Evolutionary conservation across 306 rosid genomes (phyloP).

Genomic region (Sphenostylis stenocarpa): DNA sequence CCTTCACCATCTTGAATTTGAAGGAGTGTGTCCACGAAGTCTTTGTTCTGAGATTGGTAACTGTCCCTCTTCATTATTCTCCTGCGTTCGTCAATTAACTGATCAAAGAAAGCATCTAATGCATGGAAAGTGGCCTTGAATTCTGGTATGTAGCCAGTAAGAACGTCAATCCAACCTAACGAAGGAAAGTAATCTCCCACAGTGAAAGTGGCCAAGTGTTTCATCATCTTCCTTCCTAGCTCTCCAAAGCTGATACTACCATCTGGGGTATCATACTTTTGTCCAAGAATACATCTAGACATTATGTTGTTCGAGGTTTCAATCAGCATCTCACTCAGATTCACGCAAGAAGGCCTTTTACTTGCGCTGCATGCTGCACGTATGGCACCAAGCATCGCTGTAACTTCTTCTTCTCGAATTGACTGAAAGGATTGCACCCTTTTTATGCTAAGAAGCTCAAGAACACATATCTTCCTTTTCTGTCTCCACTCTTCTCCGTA

Average conservation of each 20-base stretch:
- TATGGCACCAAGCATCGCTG: background rate
- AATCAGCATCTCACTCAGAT: constrained; percentile 20
- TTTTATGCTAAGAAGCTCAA: background rate
- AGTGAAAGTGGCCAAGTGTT: background rate
- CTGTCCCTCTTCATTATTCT: background rate
- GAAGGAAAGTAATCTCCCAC: constrained; percentile 44
- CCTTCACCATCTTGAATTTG: constrained; percentile 32
- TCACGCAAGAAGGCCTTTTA: background rate
- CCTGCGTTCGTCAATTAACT: constrained; percentile 35
- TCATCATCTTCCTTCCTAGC: background rate
- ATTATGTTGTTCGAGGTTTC: constrained; percentile 19
- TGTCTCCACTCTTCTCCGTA: constrained; percentile 10
- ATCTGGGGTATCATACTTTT: background rate
- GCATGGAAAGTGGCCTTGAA: constrained; percentile 11
- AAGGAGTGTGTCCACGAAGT: constrained; percentile 40
- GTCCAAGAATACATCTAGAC: constrained; percentile 28
- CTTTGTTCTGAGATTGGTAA: background rate
- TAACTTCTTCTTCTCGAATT: constrained; percentile 26
- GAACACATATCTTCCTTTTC: background rate
- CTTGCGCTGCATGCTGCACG: background rate
- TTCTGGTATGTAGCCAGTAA: constrained; percentile 18
- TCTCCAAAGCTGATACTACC: background rate
- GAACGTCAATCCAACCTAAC: constrained; percentile 44
- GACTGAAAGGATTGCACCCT: background rate
- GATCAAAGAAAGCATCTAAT: constrained; percentile 34